These are phyloP conservation scores for Kitagawia praeruptora DNA, from an alignment of 129 eudicot species.

Conservation along the genomic window DNA sequence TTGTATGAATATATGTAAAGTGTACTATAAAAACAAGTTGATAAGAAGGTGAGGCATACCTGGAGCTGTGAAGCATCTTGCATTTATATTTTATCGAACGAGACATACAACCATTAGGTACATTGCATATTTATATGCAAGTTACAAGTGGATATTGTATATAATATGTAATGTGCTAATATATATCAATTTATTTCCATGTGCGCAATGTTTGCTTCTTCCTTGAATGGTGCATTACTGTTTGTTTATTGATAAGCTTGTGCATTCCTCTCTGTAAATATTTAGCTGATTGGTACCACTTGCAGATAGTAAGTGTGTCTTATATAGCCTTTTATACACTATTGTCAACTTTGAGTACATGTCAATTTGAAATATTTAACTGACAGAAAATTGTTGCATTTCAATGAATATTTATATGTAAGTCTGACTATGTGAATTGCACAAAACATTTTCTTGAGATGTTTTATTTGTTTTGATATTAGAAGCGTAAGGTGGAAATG, in stretches of 20 bases:
- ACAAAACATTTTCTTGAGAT: not conserved
- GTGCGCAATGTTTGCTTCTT: not conserved
- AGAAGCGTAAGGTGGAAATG: not conserved
- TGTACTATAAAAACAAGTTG: not conserved
- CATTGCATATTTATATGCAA: not conserved
- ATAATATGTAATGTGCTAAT: no score
- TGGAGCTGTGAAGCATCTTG: not conserved
- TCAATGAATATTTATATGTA: no score
- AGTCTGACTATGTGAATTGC: not conserved
- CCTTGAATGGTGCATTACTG: not conserved
- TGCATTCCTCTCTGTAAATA: not conserved
- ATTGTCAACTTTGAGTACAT: not conserved
- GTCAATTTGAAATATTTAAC: not conserved
- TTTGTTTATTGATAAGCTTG: not conserved
- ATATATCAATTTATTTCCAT: not conserved
- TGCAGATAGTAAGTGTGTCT: not conserved
- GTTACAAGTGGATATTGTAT: not conserved
- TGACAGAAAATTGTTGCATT: not conserved
- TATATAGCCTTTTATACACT: not conserved
- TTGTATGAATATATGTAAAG: not conserved
- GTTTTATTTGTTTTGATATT: not conserved
- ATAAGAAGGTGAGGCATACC: not conserved
- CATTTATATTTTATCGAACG: no score
- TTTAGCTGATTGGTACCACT: not conserved
- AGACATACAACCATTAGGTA: not conserved